phyloP scores from a whole-genome alignment of 164 flowering plant species.

The Paratinospora sagittata region DNA sequence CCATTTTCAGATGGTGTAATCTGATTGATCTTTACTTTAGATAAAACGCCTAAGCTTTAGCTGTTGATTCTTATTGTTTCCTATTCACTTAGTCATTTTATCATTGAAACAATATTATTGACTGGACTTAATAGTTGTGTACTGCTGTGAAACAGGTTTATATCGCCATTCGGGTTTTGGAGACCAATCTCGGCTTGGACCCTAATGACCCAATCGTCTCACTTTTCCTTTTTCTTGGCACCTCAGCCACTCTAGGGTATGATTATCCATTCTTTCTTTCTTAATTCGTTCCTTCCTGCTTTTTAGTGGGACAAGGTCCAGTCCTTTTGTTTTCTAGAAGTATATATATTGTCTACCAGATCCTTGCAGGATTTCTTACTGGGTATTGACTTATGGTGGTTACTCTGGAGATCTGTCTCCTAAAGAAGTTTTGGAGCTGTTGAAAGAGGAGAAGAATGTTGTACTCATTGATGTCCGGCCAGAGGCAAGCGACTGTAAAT shows the following conservation, averaged over 20 bases:
- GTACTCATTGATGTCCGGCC: slow-evolving; percentile 87
- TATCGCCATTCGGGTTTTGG: slow-evolving; percentile 51
- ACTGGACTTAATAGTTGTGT: slow-evolving; percentile 4
- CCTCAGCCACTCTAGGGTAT: slow-evolving; percentile 72
- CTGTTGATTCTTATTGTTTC: neutral
- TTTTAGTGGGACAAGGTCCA: neutral
- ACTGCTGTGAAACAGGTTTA: slow-evolving; percentile 44
- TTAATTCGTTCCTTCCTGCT: neutral
- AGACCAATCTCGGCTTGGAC: slow-evolving; percentile 66
- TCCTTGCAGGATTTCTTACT: slow-evolving; percentile 70
- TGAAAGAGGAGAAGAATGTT: slow-evolving; percentile 46
- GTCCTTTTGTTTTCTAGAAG: slow-evolving; percentile 18
- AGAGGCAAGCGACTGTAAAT: slow-evolving; percentile 87
- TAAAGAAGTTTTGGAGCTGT: slow-evolving; percentile 48
- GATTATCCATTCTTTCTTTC: slow-evolving; percentile 19
- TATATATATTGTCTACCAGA: slow-evolving; percentile 46
- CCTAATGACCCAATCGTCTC: slow-evolving; percentile 79
- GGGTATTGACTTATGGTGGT: slow-evolving; percentile 67
- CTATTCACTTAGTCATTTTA: neutral
- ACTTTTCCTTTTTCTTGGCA: slow-evolving; percentile 55
- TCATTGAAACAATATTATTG: neutral
- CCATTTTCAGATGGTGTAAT: slow-evolving; percentile 1
- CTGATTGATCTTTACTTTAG: slow-evolving; percentile 1
- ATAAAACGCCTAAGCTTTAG: neutral
- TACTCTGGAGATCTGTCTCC: slow-evolving; percentile 91